These are phyloP conservation scores for Pyrenula massariospora DNA, from an alignment of 495 filamentous ascomycete species.

Conservation along the genomic window DNA sequence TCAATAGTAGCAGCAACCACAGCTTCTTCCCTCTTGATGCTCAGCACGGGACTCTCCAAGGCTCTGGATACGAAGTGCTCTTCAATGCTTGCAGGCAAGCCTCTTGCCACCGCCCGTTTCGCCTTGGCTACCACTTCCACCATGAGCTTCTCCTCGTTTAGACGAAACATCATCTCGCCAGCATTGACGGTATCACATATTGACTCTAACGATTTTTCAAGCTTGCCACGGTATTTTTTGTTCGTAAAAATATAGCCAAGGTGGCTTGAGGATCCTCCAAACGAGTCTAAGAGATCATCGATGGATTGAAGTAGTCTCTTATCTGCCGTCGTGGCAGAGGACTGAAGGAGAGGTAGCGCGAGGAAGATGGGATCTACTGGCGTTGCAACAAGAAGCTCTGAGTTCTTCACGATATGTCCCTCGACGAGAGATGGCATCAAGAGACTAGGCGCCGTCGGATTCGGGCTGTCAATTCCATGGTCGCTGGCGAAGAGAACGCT, in stretches of 20 bases:
- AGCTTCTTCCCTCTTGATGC: slow-evolving; percentile 38
- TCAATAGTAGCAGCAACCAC: slow-evolving; percentile 7
- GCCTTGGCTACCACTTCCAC: slow-evolving; percentile 59
- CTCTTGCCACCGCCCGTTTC: slow-evolving; percentile 46
- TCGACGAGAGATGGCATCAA: slow-evolving; percentile 10
- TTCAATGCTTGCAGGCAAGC: slow-evolving; percentile 72
- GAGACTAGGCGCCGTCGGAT: slow-evolving; percentile 1
- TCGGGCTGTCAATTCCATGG: slow-evolving; percentile 2
- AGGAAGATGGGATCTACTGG: slow-evolving; percentile 78
- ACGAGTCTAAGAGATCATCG: slow-evolving; percentile 70
- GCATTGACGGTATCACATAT: slow-evolving; percentile 72
- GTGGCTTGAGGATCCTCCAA: slow-evolving; percentile 42
- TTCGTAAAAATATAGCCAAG: slow-evolving; percentile 45
- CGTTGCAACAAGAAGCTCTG: slow-evolving; percentile 71
- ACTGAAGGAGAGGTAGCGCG: slow-evolving; percentile 54
- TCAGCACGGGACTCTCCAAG: slow-evolving; percentile 63
- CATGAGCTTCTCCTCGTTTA: slow-evolving; percentile 60
- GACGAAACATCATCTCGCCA: slow-evolving; percentile 70
- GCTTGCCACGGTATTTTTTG: slow-evolving; percentile 20
- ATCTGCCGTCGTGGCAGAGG: slow-evolving; percentile 19
- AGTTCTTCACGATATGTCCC: slow-evolving; percentile 43
- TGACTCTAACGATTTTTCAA: slow-evolving; percentile 43
- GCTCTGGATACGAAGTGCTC: slow-evolving; percentile 66
- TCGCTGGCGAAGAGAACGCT: slow-evolving; percentile 21
- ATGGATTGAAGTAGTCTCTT: slow-evolving; percentile 62